phyloP scores from a whole-genome alignment of 2,329 filamentous ascomycete genomes.

The Fusarium avenaceum region DNA sequence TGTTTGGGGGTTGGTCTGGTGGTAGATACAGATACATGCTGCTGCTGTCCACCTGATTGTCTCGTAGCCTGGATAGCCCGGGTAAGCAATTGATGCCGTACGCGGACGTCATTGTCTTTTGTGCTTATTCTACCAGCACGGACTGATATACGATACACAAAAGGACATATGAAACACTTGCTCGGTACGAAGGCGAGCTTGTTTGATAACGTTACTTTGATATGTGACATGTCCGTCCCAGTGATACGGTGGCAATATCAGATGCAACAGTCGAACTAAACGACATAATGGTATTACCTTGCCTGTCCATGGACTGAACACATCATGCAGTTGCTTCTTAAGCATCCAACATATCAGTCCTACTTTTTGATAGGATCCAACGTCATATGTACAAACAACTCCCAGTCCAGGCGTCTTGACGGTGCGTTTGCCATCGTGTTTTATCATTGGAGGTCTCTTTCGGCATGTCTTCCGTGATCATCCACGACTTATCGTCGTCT shows the following conservation, averaged over 20 bases:
- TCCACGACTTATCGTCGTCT: slow-evolving; percentile 10
- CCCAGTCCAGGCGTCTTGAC: slow-evolving; percentile 7
- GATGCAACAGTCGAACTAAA: neutral
- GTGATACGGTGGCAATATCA: neutral
- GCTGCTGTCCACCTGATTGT: neutral
- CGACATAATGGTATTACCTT: neutral
- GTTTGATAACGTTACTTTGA: neutral
- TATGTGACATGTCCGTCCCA: neutral
- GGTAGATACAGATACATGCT: neutral
- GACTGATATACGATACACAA: slow-evolving; percentile 2
- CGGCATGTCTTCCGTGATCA: slow-evolving; percentile 19
- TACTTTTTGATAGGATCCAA: neutral
- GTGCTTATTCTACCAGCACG: slow-evolving; percentile 8
- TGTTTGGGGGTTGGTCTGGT: slow-evolving; percentile 1
- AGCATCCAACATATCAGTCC: neutral
- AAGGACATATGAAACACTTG: slow-evolving; percentile 4
- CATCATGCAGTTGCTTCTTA: neutral
- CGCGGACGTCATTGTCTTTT: slow-evolving; percentile 15
- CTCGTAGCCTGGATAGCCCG: neutral
- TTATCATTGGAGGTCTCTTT: slow-evolving; percentile 5
- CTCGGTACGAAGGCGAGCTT: slow-evolving; percentile 10
- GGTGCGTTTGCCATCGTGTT: slow-evolving; percentile 12
- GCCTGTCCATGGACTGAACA: neutral
- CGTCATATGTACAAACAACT: slow-evolving; percentile 3
- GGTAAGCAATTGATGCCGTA: neutral